Evolutionary conservation across 495 filamentous ascomycete species (phyloP), one percentile per base, ranked within the genome.

Genomic region (Wilcoxina mikolae): DNA sequence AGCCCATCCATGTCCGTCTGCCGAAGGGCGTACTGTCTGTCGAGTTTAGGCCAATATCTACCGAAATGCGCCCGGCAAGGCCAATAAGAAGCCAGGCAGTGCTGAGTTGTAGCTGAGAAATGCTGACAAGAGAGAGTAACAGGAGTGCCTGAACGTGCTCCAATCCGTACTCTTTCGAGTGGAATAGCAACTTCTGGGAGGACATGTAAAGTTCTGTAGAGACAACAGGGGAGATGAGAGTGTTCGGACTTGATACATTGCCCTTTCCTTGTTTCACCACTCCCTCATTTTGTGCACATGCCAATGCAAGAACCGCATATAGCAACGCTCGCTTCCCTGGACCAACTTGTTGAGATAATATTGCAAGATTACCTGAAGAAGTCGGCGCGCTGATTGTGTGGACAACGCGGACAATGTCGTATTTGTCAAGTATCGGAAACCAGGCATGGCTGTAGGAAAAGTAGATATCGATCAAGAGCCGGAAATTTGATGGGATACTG

Each of bases 371-470:
- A n/a, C 42, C 27, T 28, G 26, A 12, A 17, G 44, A 12, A 12
- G 35, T 24, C 71, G 11, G 72, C 17, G 44, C 42, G 45, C 42
- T 59, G 20, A 53, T 55, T 23, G 50, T 17, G 25, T 59, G 57
- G 20, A 56, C 50, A n/a, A 56, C 65, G 44, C 74, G 74, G 4
- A 79, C 68, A 10, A 85, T 69, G 53, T 78, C 79, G 60, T 84
- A 78, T 61, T 84, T 85, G 24, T 83, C 78, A 28, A 81, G 69
- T 35, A 85, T 78, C 3, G 83, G 83, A 17, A 86, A 73, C 83
- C 83, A 87, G 10, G 73, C 74, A 62, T 85, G 79, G 2, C 83
- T 86, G 51, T 78, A 76, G 2, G 82, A 77, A 60, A 85, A 85
- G 60, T 84, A 85, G 4, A 80, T 71, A 60, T 87, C 81, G 22